These are phyloP conservation scores for Piromyces finnis DNA, from an alignment of 192 early-diverging fungal genomes.

Conservation along the genomic window DNA sequence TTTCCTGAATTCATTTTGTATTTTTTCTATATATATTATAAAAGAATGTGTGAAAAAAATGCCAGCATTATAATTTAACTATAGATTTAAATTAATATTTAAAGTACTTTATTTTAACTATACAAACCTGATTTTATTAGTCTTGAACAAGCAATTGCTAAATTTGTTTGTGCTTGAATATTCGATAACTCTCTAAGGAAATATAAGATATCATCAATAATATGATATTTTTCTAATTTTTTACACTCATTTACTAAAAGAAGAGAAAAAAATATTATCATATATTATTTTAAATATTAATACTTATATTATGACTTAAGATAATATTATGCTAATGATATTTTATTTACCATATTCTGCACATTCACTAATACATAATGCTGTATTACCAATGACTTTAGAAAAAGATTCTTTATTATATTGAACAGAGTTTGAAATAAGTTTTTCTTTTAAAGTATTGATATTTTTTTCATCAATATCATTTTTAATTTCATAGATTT, in stretches of 20 bases:
- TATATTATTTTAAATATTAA: too few relatives aligned
- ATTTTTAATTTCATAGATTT: not conserved
- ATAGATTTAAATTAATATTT: too few relatives aligned
- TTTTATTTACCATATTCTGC: not conserved
- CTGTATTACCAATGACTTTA: not conserved
- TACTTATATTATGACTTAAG: too few relatives aligned
- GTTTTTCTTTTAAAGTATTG: not conserved
- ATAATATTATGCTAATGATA: too few relatives aligned
- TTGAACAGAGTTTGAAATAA: not conserved
- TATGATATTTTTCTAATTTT: not conserved
- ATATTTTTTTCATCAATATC: not conserved
- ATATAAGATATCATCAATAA: not conserved
- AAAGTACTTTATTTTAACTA: too few relatives aligned
- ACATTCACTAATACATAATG: not conserved
- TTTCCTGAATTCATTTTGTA: not conserved
- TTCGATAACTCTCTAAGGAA: not conserved
- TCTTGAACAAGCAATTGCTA: not conserved
- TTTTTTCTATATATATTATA: not conserved
- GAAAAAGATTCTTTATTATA: not conserved
- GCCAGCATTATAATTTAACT: too few relatives aligned
- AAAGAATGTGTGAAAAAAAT: too few relatives aligned
- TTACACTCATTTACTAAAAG: not conserved
- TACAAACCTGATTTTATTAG: not conserved
- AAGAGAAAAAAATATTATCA: too few relatives aligned
- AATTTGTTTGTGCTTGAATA: not conserved